phyloP scores from a whole-genome alignment of 23 red algal genomes.

The Cyanidium caldarium region DNA sequence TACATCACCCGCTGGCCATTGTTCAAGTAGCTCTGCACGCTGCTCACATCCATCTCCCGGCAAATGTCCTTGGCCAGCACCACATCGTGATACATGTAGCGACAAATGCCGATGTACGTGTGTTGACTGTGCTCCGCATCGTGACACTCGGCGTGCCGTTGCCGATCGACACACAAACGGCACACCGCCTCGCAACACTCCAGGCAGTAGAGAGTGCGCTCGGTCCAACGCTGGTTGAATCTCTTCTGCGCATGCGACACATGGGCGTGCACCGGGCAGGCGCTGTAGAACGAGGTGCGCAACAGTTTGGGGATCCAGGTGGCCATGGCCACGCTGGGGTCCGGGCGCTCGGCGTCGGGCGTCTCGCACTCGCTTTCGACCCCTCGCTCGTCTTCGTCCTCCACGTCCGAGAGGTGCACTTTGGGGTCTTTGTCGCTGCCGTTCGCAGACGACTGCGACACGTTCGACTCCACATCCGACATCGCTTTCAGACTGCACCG shows the following conservation, averaged over 20 bases:
- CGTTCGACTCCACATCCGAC: too few relatives aligned
- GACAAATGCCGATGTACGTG: background rate
- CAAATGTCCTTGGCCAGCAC: slow-evolving; percentile 5
- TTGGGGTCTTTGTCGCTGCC: too few relatives aligned
- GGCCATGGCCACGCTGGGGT: background rate
- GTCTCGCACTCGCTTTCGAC: too few relatives aligned
- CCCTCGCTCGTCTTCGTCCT: too few relatives aligned
- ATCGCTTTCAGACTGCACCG: too few relatives aligned
- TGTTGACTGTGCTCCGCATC: background rate
- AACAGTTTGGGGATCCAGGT: background rate
- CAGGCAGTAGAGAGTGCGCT: slow-evolving; percentile 3
- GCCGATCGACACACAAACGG: background rate
- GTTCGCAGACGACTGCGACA: too few relatives aligned
- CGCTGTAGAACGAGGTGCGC: background rate
- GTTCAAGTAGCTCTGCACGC: slow-evolving; percentile 4
- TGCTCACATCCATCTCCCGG: background rate
- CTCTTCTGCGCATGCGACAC: background rate
- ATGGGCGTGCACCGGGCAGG: background rate
- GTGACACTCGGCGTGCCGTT: background rate
- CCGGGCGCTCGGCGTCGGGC: too few relatives aligned
- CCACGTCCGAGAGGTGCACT: too few relatives aligned
- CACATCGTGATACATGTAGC: slow-evolving; percentile 6
- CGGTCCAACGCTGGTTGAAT: background rate
- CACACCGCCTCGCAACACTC: slow-evolving; percentile 1
- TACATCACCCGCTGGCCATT: slow-evolving; percentile 7